Conservation (phyloP, 164 flowering plant genomes). For the Magnolia officinalis region DNA sequence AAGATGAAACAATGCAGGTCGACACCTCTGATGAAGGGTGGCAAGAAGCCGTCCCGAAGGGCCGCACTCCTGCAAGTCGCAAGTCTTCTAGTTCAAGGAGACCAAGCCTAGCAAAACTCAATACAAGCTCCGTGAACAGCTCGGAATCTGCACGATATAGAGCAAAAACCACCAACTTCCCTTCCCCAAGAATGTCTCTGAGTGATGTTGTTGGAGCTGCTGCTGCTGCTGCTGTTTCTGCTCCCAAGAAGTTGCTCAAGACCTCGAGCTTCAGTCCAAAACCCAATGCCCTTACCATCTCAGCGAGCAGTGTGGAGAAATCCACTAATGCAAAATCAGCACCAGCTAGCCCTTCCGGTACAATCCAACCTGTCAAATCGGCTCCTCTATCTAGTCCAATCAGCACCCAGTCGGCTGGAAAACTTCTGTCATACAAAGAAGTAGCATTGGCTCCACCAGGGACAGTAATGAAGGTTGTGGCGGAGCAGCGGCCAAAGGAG, state of each 20-base stretch:
- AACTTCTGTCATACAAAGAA: slow-evolving; percentile 77
- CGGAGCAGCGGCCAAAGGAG: slow-evolving; percentile 30
- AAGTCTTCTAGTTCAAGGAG: slow-evolving; percentile 38
- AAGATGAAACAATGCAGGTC: slow-evolving; percentile 24
- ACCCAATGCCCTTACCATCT: slow-evolving; percentile 20
- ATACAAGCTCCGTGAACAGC: slow-evolving; percentile 23
- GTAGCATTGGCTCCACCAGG: slow-evolving; percentile 88
- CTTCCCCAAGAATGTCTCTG: slow-evolving; percentile 21
- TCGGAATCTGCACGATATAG: slow-evolving; percentile 24
- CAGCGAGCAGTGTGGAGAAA: slow-evolving; percentile 38
- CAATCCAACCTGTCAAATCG: slow-evolving; percentile 38
- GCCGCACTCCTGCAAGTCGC: slow-evolving; percentile 34
- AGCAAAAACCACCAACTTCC: slow-evolving; percentile 22
- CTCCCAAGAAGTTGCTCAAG: slow-evolving; percentile 35
- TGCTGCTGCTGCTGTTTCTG: slow-evolving; percentile 6
- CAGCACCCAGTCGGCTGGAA: slow-evolving; percentile 61
- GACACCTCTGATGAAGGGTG: slow-evolving; percentile 73
- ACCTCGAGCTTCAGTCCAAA: slow-evolving; percentile 25
- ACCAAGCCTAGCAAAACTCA: slow-evolving; percentile 47
- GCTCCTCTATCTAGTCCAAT: slow-evolving; percentile 36
- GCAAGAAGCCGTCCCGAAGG: slow-evolving; percentile 84
- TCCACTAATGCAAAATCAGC: slow-evolving; percentile 40
- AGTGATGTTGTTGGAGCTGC: slow-evolving; percentile 20
- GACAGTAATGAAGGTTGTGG: slow-evolving; percentile 52
- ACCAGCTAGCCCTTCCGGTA: slow-evolving; percentile 48